Percentiles rank a stretch among this genome's conserved stretches.
Conservation (phyloP, 768 basidiomycete genomes). For the Tulasnella sp. region DNA sequence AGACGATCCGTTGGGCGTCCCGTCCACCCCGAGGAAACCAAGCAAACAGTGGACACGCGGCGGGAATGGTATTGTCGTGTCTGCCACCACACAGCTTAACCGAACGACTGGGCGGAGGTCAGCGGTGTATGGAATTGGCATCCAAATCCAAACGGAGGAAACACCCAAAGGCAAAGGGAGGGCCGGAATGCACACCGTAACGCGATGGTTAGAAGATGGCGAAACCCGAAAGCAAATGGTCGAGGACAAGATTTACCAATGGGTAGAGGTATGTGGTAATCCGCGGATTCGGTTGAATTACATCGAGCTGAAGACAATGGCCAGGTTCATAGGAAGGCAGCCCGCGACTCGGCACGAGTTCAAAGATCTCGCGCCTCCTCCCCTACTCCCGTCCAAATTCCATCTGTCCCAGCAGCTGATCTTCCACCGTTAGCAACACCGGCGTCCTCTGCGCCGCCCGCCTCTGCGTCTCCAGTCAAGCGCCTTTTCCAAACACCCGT, state of each 20-base stretch:
- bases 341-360: not conserved
- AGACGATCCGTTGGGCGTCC: slow-evolving; percentile 17
- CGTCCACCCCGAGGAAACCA: slow-evolving; percentile 14
- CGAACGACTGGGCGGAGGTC: slow-evolving; percentile 52
- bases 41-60: slow-evolving; percentile 50
- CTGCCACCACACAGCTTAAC: slow-evolving; percentile 58
- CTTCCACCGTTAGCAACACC: slow-evolving; percentile 7
- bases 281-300: not conserved
- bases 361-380: slow-evolving; percentile 15
- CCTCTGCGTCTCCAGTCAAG: slow-evolving; percentile 1
- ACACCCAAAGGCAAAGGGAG: slow-evolving; percentile 27
- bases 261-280: slow-evolving; percentile 42
- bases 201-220: slow-evolving; percentile 66
- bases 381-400: slow-evolving; percentile 14
- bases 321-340: slow-evolving; percentile 4
- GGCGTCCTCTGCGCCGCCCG: not conserved
- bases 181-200: slow-evolving; percentile 77
- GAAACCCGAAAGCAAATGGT: slow-evolving; percentile 51
- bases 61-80: slow-evolving; percentile 66
- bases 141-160: slow-evolving; percentile 59
- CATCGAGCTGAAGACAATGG: not conserved
- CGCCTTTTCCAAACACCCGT: slow-evolving; percentile 7
- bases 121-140: slow-evolving; percentile 73
- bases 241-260: slow-evolving; percentile 45
- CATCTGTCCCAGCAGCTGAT: slow-evolving; percentile 11